These are phyloP conservation scores for Zygosaccharomyces rouxii DNA, from an alignment of 805 yeast species.

Conservation along the genomic window DNA sequence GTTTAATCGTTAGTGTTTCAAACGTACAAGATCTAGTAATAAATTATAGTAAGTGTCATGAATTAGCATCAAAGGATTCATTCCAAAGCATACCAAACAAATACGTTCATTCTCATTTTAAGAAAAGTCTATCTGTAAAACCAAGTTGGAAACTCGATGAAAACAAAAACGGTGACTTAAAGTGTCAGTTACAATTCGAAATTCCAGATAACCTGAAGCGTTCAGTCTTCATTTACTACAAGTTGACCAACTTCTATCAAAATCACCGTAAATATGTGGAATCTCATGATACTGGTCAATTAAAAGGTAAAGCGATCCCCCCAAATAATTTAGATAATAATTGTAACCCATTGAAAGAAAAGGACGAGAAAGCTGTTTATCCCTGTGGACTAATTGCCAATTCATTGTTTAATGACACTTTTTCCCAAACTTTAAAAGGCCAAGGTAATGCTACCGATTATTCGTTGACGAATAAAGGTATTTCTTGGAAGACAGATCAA, in stretches of 20 bases:
- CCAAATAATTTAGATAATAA: slow-evolving; percentile 44
- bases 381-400: slow-evolving; percentile 87
- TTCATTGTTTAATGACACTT: slow-evolving; percentile 74
- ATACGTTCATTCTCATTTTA: slow-evolving; percentile 60
- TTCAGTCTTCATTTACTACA: slow-evolving; percentile 75
- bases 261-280: slow-evolving; percentile 92
- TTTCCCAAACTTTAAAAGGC: slow-evolving; percentile 43
- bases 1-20: slow-evolving; percentile 70
- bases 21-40: slow-evolving; percentile 70
- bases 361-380: slow-evolving; percentile 44
- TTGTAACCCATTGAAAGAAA: slow-evolving; percentile 36
- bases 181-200: slow-evolving; percentile 67
- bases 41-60: slow-evolving; percentile 69
- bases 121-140: slow-evolving; percentile 29
- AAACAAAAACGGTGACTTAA: slow-evolving; percentile 38
- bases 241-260: slow-evolving; percentile 85
- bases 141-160: slow-evolving; percentile 61
- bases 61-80: slow-evolving; percentile 41
- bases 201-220: slow-evolving; percentile 66
- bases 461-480: slow-evolving; percentile 48
- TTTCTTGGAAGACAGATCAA: slow-evolving; percentile 70
- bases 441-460: slow-evolving; percentile 36
- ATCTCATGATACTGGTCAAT: slow-evolving; percentile 74
- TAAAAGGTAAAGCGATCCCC: slow-evolving; percentile 68
- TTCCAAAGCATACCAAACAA: slow-evolving; percentile 55